Evolutionary conservation across 1,284 basidiomycete species (phyloP).

Genomic region (Fistulinella cinereoalba): DNA sequence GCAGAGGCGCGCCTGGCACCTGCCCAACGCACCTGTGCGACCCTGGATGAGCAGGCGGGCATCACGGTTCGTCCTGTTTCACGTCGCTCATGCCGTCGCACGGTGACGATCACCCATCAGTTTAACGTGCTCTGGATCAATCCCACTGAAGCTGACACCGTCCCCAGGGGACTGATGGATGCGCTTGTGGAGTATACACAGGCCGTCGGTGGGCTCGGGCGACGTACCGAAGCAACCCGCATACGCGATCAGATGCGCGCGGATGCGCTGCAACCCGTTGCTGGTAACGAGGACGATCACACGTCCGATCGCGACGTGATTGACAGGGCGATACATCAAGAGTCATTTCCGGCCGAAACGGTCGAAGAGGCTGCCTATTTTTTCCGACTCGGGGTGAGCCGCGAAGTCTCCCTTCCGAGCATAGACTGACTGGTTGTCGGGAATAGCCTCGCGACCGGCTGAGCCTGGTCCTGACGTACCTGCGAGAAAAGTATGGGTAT

Average conservation of each 20-base stretch:
- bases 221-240: constrained; percentile 44
- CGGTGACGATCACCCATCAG: constrained; percentile 36
- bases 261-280: constrained; percentile 59
- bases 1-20: constrained; percentile 65
- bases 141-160: constrained; percentile 57
- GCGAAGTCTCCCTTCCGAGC: constrained; percentile 3
- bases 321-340: constrained; percentile 21
- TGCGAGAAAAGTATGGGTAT: constrained; percentile 68
- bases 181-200: constrained; percentile 45
- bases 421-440: constrained; percentile 13
- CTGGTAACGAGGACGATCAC: constrained; percentile 29
- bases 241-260: constrained; percentile 65
- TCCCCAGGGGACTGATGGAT: constrained; percentile 63
- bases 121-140: constrained; percentile 79
- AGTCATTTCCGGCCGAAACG: constrained; percentile 49
- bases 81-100: background rate
- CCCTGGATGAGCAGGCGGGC: constrained; percentile 68
- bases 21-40: constrained; percentile 67
- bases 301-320: constrained; percentile 7
- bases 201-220: constrained; percentile 20
- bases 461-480: constrained; percentile 63
- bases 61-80: constrained; percentile 48
- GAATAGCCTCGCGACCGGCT: constrained; percentile 68
- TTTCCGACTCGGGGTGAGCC: constrained; percentile 60
- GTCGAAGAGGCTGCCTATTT: constrained; percentile 67